Evolutionary conservation across 108 stramenopile species (phyloP), one percentile per base, ranked within the genome.

Genomic region (Skeletonema costatum): DNA sequence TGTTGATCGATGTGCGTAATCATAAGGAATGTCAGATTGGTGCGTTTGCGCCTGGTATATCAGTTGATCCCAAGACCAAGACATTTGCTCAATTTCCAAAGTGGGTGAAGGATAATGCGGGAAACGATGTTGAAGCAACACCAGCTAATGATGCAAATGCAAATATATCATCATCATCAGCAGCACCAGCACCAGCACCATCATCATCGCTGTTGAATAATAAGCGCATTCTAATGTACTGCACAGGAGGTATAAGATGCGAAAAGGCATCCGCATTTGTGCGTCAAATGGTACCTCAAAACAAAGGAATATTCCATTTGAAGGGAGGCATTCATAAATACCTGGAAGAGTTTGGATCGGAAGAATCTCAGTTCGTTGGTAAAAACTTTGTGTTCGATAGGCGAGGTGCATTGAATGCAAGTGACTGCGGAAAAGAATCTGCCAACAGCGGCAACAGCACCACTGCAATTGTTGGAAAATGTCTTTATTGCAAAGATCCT

Each of bases 191-290:
- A 14, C 33, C 74, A 14, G 3, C 66, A 16, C 17, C 73, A n/a
- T 30, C 42, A 39, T 32, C 16, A 2, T 61, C 71, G 16, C 38
- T 60, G 16, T 41, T 80, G 62, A 62, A 51, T 29, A 76, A 83
- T 38, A 81, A 81, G 58, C 68, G 80, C 1, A 81, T 81, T 32
- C 78, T 96, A n/a, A 92, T 97, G 90, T 95, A 98, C 75, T 97
- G 97, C 73, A 98, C 96, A 4, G 97, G 97, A 44, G 97, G 97
- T 4, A 92, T 98, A 32, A 91, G 97, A 42, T 98, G 97, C 70
- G 97, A 97, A 87, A 93, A 91, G 80, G 97, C 96, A 51, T 89
- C 88, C 4, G 93, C 92, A 4, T 94, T 76, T 69, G 71, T 97
- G 38, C 83, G 90, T 30, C 68, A 81, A 39, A 75, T 76, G 59